A percentile compares a stretch with the other conserved stretches of the same genome.
These are phyloP conservation scores for Nemania abortiva DNA, from an alignment of 2,329 filamentous ascomycete genomes.

Conservation along the genomic window DNA sequence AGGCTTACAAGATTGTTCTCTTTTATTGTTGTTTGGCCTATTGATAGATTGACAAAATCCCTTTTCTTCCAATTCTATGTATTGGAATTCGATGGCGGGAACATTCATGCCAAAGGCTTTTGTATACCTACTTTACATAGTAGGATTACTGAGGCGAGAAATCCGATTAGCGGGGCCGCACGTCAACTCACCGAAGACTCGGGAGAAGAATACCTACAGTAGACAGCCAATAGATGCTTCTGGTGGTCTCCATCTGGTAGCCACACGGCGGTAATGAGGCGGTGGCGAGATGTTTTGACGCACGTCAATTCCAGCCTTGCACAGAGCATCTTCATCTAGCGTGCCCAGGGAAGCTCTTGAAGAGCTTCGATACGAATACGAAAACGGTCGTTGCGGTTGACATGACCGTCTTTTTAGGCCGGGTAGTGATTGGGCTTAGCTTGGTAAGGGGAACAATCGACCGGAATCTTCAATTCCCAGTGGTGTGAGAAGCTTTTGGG, in stretches of 20 bases:
- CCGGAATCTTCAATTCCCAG: constrained; percentile 31
- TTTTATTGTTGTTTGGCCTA: not conserved
- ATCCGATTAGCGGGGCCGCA: not conserved
- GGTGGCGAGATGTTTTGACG: constrained; percentile 25
- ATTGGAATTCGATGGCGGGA: not conserved
- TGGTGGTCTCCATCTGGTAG: not conserved
- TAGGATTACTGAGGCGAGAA: not conserved
- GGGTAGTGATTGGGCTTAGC: constrained; percentile 8
- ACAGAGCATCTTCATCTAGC: not conserved
- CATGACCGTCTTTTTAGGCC: constrained; percentile 33
- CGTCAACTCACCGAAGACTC: not conserved
- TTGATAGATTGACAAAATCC: not conserved
- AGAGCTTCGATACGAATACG: constrained; percentile 48
- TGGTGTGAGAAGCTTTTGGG: constrained; percentile 28
- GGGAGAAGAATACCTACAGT: no score
- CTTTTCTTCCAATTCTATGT: not conserved
- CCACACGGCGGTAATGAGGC: not conserved
- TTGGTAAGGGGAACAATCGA: constrained; percentile 18
- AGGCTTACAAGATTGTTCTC: not conserved
- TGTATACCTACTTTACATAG: not conserved
- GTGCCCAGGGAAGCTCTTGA: not conserved
- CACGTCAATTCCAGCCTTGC: not conserved
- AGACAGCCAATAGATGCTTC: not conserved
- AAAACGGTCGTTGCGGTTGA: constrained; percentile 32
- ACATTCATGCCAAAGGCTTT: not conserved